Conservation (phyloP, 2,329 filamentous ascomycete species). For the Tolypocladium paradoxum region DNA sequence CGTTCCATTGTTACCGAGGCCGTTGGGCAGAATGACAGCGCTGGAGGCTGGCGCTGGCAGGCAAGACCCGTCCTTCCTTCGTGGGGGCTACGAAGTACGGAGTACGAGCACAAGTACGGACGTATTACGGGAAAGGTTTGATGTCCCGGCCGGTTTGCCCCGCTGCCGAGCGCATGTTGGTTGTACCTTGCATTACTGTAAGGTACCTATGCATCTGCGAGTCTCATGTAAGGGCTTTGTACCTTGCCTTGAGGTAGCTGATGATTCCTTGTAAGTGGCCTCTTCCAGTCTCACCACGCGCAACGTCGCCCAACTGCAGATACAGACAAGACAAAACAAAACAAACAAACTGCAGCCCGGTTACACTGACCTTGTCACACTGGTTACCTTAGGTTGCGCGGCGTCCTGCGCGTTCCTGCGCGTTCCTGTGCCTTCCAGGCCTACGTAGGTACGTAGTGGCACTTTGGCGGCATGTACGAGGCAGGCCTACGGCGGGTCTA, state of each 20-base stretch:
- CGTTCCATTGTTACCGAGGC: too few relatives aligned
- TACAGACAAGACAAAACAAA: not conserved
- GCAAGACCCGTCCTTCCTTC: not conserved
- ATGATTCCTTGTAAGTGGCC: not conserved
- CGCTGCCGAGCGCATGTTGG: not conserved
- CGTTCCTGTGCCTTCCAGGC: too few relatives aligned
- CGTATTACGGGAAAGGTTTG: not conserved
- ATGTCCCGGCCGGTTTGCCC: not conserved
- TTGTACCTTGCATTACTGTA: not conserved
- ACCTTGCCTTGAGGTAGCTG: not conserved
- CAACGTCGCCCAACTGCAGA: not conserved
- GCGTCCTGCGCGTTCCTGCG: not conserved
- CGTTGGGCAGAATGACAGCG: not conserved
- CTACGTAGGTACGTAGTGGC: not conserved
- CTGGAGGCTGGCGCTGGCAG: not conserved
- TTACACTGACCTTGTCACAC: not conserved
- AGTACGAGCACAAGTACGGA: too few relatives aligned
- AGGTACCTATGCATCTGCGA: not conserved
- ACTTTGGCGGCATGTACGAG: not conserved
- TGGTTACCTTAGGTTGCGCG: not conserved
- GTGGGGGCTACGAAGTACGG: not conserved
- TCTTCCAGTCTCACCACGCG: not conserved
- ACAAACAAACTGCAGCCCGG: not conserved
- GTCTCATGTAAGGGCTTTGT: not conserved
- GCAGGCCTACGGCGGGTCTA: not conserved